Base-by-base conservation (phyloP, 2,329 filamentous ascomycete genomes). In the Neoarthrinium moseri region DNA sequence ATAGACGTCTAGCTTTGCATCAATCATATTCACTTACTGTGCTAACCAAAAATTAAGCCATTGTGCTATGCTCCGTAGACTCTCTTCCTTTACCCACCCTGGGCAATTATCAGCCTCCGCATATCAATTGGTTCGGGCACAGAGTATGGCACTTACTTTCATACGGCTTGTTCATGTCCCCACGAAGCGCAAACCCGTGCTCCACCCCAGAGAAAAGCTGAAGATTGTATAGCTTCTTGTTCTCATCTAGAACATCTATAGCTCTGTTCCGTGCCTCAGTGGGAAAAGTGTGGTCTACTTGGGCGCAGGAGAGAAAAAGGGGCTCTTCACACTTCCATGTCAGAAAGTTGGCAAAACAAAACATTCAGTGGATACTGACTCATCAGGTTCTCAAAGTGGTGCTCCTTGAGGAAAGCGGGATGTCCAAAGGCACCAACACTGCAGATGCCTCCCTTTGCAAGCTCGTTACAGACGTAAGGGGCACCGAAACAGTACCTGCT, bases 111-210 rank as follows among this genome's bases (percentile, higher is more conserved):
- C 22, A 38, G 35, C 35, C 22, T 5, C 6, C 8, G 6, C n/a
- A 22, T 5, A 4, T 11, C 23, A 5, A n/a, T n/a, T n/a, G n/a
- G n/a, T n/a, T n/a, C n/a, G n/a, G 4, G 5, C 4, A 18, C 4
- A 5, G 15, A 17, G 27, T 5, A 10, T 5, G 24, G 29, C 20
- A 52, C 61, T 55, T 43, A 65, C 68, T 54, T 51, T 71, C 58
- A 50, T 72, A 73, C 3, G 63, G 62, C 26, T 73, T 62, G 11
- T 69, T 56, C 33, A 67, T 56, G 54, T 87, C 78, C 3, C 69
- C 75, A 42, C 81, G 74, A 7, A 83, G 74, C 6, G 80, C 80
- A 58, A 87, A 87, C 0, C 84, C 83, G 59, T 87, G 84, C 49
- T 71, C 64, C 13, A 85, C 79, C 29, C 75, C 75, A 20, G 73